These are phyloP conservation scores for Solanum hybrid DNA, from an alignment of 305 asterid species.

Conservation along the genomic window DNA sequence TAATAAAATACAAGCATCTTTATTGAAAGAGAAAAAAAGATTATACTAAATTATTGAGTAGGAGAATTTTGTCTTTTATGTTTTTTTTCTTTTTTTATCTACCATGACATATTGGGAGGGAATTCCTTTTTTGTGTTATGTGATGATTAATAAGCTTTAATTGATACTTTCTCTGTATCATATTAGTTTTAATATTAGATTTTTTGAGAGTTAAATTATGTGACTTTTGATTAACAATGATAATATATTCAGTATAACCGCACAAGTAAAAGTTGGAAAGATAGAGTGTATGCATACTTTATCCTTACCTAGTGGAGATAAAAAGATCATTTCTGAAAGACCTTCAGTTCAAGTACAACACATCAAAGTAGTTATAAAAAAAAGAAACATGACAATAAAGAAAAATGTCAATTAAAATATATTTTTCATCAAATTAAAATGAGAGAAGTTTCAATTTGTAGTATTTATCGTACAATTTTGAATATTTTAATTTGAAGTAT, in stretches of 20 bases:
- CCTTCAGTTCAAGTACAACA: fast-evolving
- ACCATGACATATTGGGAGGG: background rate
- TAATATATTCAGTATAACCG: background rate
- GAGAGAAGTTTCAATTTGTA: background rate
- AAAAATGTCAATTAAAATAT: background rate
- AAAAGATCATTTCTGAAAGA: fast-evolving
- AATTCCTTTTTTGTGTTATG: background rate
- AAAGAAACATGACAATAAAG: background rate
- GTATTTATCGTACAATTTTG: background rate
- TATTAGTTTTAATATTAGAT: background rate
- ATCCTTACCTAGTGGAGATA: fast-evolving
- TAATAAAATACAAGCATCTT: background rate
- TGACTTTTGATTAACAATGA: background rate
- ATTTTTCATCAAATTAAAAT: background rate
- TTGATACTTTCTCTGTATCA: background rate
- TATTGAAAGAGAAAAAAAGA: background rate
- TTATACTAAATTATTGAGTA: background rate
- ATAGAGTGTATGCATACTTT: fast-evolving
- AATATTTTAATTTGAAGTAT: background rate
- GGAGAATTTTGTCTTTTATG: background rate
- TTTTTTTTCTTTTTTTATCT: too few relatives aligned
- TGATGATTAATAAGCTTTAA: background rate
- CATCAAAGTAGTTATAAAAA: background rate
- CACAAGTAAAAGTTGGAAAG: background rate
- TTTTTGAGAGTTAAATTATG: background rate